Base-by-base conservation (phyloP, 2,329 filamentous ascomycete species). In the Pseudogymnoascus sp. region DNA sequence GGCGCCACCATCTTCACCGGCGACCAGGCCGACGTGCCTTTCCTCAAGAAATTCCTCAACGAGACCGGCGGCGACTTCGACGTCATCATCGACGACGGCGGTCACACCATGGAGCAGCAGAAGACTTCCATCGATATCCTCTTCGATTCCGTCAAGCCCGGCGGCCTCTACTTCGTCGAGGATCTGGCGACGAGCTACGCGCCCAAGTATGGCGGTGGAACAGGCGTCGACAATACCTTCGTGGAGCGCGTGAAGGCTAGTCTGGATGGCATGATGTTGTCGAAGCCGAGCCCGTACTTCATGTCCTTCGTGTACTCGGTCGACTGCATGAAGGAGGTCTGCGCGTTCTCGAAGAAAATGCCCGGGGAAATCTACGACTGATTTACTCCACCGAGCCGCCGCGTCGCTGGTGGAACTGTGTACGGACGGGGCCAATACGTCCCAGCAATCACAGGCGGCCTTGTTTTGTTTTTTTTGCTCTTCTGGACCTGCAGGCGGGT, bases 51-150 rank as follows among this genome's bases (percentile, higher is more conserved):
- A 4, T 76, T 78, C 65, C 67, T 75, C 35, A 60, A 63, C 10
- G 67, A 74, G 42, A 67, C 72, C 0, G 75, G 75, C 17, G 66
- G 66, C 5, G 69, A 72, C 21, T 77, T 78, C 44, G 77, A 78
- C 64, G 65, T 79, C 35, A 75, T 79, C 44, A 69, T 79, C 42
- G 75, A 78, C 59, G 75, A 77, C 62, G 76, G 75, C 3, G 74
- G 75, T 1, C 75, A 77, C 60, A 71, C 63, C 3, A 76, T 78
- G 73, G 64, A 67, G 4, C 74, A 78, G 67, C 76, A 78, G 65
- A 73, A 73, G 23, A 71, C 67, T 1, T 75, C 71, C 2, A 63
- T 78, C 1, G 66, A 75, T 44, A 67, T 67, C 9, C 68, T 78
- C 17, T 79, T 73, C 74, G 72, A 70, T 13, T 68, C 70, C 2